These are phyloP conservation scores for Carex pumila DNA, from an alignment of 176 grass and related monocot species.

Conservation along the genomic window DNA sequence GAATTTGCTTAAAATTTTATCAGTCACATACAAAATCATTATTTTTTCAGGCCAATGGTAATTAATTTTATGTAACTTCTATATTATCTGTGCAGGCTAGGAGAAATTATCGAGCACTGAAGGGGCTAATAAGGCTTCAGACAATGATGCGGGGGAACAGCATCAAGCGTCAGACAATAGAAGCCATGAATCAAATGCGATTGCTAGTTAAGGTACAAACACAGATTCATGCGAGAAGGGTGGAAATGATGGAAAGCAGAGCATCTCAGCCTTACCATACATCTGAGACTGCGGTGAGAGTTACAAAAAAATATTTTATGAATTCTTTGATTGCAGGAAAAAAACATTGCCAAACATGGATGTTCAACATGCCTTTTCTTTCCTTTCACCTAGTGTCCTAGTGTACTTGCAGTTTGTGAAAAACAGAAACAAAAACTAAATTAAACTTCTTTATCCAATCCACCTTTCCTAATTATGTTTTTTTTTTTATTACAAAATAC, in stretches of 20 bases:
- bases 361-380: neutral
- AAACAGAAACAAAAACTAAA: neutral
- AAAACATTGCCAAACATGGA: neutral
- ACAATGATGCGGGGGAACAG: conserved; percentile 49
- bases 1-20: neutral
- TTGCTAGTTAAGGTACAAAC: conserved; percentile 75
- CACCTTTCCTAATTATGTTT: neutral
- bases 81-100: conserved; percentile 37
- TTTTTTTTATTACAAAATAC: neutral
- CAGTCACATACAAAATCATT: neutral
- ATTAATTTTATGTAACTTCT: neutral
- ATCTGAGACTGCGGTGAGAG: conserved; percentile 5
- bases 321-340: neutral
- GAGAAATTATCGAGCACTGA: conserved; percentile 67
- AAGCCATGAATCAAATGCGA: conserved; percentile 86
- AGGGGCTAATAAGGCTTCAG: conserved; percentile 78
- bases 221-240: conserved; percentile 62
- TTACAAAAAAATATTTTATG: neutral
- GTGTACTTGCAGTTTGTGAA: neutral
- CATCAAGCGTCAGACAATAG: conserved; percentile 68
- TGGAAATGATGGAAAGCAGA: conserved; percentile 77
- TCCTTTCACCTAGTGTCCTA: neutral
- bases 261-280: conserved; percentile 30
- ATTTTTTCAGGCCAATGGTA: neutral
- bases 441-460: neutral